Conservation (phyloP, 768 basidiomycete species). For the Collybiopsis luxurians region DNA sequence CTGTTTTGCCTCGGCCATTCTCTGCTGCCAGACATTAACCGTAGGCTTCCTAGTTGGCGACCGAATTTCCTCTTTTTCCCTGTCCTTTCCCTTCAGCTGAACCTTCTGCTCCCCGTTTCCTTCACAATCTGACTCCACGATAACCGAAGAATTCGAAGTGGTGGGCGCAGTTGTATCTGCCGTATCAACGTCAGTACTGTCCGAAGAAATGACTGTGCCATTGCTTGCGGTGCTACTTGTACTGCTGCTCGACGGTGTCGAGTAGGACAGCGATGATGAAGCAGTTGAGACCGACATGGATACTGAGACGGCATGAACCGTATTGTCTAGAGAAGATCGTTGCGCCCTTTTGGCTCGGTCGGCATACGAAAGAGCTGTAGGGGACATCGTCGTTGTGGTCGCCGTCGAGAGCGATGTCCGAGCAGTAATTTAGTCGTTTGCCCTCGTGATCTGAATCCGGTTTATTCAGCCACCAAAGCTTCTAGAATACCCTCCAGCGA, state of each 20-base stretch:
- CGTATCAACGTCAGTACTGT: conserved; percentile 4
- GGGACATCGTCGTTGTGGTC: neutral
- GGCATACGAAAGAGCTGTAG: neutral
- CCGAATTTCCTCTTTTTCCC: neutral
- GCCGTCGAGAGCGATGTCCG: neutral
- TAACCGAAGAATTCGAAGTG: conserved; percentile 7
- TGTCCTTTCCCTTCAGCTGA: neutral
- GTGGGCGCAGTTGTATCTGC: conserved; percentile 5
- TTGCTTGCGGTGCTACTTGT: neutral
- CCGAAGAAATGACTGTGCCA: neutral
- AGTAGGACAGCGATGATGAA: neutral
- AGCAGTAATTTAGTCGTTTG: too few relatives aligned
- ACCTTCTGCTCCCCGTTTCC: neutral
- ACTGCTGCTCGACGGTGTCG: neutral
- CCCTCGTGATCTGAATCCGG: too few relatives aligned
- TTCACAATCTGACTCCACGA: conserved; percentile 2
- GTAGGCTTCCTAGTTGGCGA: neutral
- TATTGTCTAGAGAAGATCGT: conserved; percentile 8
- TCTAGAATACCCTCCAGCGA: too few relatives aligned
- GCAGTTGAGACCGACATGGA: conserved; percentile 1
- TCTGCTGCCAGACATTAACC: conserved; percentile 4
- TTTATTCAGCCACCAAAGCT: too few relatives aligned
- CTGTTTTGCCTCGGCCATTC: neutral
- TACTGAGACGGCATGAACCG: conserved; percentile 3
- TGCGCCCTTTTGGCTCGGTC: conserved; percentile 8